A percentile compares a stretch with the other conserved stretches of the same genome.
phyloP scores from a whole-genome alignment of 2,329 filamentous ascomycete species.

The Domatiomyces catenatus region DNA sequence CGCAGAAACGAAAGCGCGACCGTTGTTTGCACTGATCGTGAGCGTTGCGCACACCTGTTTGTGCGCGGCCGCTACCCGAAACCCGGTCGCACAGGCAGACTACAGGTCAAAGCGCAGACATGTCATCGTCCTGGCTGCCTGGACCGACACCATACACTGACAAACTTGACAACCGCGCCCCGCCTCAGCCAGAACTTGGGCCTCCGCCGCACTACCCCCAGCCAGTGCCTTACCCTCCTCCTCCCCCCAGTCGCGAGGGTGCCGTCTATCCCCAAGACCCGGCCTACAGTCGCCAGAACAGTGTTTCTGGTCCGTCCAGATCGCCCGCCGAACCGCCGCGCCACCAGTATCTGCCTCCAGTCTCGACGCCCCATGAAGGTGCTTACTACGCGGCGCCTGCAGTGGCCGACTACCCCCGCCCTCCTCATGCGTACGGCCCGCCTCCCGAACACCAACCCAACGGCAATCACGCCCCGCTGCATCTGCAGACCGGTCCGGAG shows the following conservation, averaged over 20 bases:
- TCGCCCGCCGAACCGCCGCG: constrained; percentile 15
- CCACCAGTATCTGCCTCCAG: constrained; percentile 13
- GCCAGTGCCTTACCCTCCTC: constrained; percentile 12
- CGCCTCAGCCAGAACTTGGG: constrained; percentile 10
- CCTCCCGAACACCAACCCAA: constrained; percentile 10
- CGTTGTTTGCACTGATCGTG: neutral
- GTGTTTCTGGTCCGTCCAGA: constrained; percentile 14
- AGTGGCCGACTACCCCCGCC: constrained; percentile 11
- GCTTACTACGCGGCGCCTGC: constrained; percentile 11
- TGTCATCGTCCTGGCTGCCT: constrained; percentile 15
- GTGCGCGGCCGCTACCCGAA: constrained; percentile 14
- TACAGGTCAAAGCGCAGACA: constrained; percentile 9
- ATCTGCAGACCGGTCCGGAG: constrained; percentile 16
- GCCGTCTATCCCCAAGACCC: constrained; percentile 5
- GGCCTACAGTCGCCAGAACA: constrained; percentile 15
- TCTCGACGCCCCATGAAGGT: constrained; percentile 11
- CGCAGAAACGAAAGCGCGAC: neutral
- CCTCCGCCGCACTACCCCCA: constrained; percentile 5
- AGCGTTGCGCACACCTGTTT: neutral
- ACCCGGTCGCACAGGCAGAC: constrained; percentile 16
- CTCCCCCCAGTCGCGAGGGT: neutral
- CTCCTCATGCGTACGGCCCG: constrained; percentile 13
- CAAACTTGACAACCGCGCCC: constrained; percentile 12
- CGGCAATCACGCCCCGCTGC: constrained; percentile 12
- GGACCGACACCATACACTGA: constrained; percentile 15